These are phyloP conservation scores for Camellia japonica DNA, from an alignment of 148 eudicot genomes.

Conservation along the genomic window DNA sequence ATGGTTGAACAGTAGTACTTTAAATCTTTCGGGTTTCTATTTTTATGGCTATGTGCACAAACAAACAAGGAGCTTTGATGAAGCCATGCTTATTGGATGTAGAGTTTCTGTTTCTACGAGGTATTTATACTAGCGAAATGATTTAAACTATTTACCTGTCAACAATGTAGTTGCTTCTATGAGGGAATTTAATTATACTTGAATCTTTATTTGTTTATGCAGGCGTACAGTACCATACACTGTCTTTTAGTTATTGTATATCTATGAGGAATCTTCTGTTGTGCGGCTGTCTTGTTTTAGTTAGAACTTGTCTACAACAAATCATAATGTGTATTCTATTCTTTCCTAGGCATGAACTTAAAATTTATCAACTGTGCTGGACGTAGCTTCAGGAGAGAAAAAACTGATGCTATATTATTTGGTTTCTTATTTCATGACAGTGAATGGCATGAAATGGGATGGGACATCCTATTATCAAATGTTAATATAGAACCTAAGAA, in stretches of 20 bases:
- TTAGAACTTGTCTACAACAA: not conserved
- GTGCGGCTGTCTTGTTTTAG: not conserved
- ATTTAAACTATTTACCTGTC: not conserved
- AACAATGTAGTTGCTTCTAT: not conserved
- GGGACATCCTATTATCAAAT: too few species aligned
- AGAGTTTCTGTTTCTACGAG: not conserved
- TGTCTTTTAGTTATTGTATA: not conserved
- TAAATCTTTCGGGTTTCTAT: too few species aligned
- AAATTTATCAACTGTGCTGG: too few species aligned
- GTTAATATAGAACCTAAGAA: too few species aligned
- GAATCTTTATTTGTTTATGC: not conserved
- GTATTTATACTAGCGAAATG: not conserved
- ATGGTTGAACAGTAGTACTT: too few species aligned
- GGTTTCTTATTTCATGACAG: too few species aligned
- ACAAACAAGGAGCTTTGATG: slow-evolving; percentile 2
- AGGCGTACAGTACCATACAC: not conserved
- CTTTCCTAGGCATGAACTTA: not conserved
- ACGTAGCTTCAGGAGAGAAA: too few species aligned
- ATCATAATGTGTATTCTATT: not conserved
- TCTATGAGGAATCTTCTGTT: not conserved
- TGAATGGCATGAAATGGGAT: too few species aligned
- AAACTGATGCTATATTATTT: too few species aligned
- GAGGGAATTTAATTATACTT: not conserved
- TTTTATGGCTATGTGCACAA: not conserved
- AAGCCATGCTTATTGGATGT: slow-evolving; percentile 15